phyloP scores from a whole-genome alignment of 352 stramenopile species.

The Pythium brachiatum region DNA sequence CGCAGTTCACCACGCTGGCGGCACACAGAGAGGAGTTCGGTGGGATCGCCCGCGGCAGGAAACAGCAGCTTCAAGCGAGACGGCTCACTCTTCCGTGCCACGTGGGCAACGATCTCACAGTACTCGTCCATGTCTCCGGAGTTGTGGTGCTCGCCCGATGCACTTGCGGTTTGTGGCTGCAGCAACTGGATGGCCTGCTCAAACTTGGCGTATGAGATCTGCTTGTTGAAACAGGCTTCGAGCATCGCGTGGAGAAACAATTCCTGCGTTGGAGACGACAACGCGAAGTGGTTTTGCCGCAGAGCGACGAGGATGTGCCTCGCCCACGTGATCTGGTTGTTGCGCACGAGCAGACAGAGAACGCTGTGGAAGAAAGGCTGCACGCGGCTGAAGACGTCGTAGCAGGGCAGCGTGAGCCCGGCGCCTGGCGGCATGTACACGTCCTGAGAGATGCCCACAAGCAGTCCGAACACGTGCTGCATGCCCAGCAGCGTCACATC shows the following conservation, averaged over 20 bases:
- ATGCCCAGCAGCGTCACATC: slow-evolving; percentile 73
- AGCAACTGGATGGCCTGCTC: slow-evolving; percentile 50
- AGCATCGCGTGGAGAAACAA: slow-evolving; percentile 82
- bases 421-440: slow-evolving; percentile 67
- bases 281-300: slow-evolving; percentile 42
- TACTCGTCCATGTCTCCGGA: slow-evolving; percentile 70
- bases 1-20: slow-evolving; percentile 64
- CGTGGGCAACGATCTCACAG: slow-evolving; percentile 81
- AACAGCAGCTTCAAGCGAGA: slow-evolving; percentile 74
- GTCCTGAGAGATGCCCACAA: slow-evolving; percentile 78
- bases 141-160: background rate
- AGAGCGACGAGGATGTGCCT: slow-evolving; percentile 45
- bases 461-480: slow-evolving; percentile 61
- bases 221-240: slow-evolving; percentile 52
- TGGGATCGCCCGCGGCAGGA: slow-evolving; percentile 57
- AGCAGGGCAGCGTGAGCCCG: slow-evolving; percentile 48
- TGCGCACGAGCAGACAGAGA: slow-evolving; percentile 63
- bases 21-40: slow-evolving; percentile 60
- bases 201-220: slow-evolving; percentile 43
- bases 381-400: slow-evolving; percentile 73
- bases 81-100: slow-evolving; percentile 81
- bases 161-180: slow-evolving; percentile 21
- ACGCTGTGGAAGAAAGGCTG: slow-evolving; percentile 81
- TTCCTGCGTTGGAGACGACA: slow-evolving; percentile 72
- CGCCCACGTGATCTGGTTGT: slow-evolving; percentile 61